Base-by-base conservation (phyloP, 2,329 filamentous ascomycete species). In the Beauveria rudraprayagi region DNA sequence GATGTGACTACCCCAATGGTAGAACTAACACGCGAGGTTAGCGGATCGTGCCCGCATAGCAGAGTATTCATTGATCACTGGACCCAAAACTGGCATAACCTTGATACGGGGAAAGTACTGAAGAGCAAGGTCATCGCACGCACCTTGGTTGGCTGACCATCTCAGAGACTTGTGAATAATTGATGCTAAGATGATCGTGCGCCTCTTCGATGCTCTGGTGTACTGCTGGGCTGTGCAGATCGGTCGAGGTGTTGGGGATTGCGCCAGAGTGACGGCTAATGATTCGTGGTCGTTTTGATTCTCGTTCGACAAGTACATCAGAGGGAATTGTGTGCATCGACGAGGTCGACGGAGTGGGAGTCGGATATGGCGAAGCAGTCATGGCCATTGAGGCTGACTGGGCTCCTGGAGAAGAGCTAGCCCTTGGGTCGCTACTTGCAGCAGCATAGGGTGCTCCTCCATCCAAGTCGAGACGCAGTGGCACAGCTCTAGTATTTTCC, bases 141-240 rank as follows among this genome's bases (percentile, higher is more conserved):
- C 46, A 60, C 57, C 48, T 60, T 46, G 57, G 16, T 28, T 53
- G 57, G 26, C 57, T 40, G 10, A 22, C 40, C 19, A 53, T 60
- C 0, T 28, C 48, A 2, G 40, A n/a, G 24, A 4, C 7, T 37
- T 60, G 48, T 3, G 57, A 46, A 30, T 46, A 53, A 16, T 37
- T 43, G 22, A 58, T 53, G 1, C n/a, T 28, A 9, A 53, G 26
- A 24, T 46, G 40, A 3, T 60, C 48, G 16, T 60, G 51, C 7
- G 26, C n/a, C 4, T 41, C 26, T 5, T 53, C 19, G 11, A 46
- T 44, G 14, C 28, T 46, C 14, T 46, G 48, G 8, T 53, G 30
- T 28, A 46, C 57, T 7, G 24, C 17, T 22, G 28, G 6, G 41
- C 53, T 41, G 14, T 26, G 14, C 14, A 53, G 3, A 22, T 53